Percentiles rank a stretch among this genome's conserved stretches.
Evolutionary conservation across 2,329 filamentous ascomycete genomes (phyloP).

Genomic region (Fusarium falciforme): DNA sequence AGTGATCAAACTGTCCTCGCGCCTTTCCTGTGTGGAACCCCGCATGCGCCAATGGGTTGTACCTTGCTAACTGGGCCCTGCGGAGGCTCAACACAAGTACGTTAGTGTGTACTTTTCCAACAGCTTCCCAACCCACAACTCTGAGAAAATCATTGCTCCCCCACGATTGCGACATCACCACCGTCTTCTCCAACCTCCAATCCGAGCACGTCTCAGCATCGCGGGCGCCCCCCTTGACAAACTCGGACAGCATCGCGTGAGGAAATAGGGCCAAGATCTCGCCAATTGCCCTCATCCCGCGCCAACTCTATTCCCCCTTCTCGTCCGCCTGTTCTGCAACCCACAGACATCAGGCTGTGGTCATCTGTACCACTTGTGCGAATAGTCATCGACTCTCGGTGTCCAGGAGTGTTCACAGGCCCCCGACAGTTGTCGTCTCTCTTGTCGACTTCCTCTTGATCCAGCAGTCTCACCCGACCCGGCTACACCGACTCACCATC

Average conservation of each 20-base stretch:
- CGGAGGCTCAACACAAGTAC: not conserved
- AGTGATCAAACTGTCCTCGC: constrained; percentile 8
- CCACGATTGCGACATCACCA: constrained; percentile 42
- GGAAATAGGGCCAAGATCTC: not conserved
- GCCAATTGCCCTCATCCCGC: constrained; percentile 16
- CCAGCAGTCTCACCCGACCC: constrained; percentile 7
- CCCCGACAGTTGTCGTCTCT: not conserved
- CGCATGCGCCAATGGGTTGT: constrained; percentile 31
- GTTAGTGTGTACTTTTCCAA: constrained; percentile 31
- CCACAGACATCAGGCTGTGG: constrained; percentile 2
- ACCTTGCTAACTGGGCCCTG: constrained; percentile 18
- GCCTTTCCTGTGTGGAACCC: constrained; percentile 28
- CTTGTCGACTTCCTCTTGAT: not conserved
- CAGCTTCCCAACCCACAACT: constrained; percentile 38
- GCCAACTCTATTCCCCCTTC: constrained; percentile 4
- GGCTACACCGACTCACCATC: constrained; percentile 17
- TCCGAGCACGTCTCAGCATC: not conserved
- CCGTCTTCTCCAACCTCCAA: constrained; percentile 29
- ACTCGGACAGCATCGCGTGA: not conserved
- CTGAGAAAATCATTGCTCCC: constrained; percentile 34
- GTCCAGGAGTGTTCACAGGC: not conserved
- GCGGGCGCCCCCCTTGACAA: constrained; percentile 9
- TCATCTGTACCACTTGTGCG: not conserved
- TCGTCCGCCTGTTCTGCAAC: constrained; percentile 10
- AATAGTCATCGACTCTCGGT: not conserved